Evolutionary conservation across 2,329 filamentous ascomycete genomes (phyloP).

Genomic region (Aspergillus flavus): DNA sequence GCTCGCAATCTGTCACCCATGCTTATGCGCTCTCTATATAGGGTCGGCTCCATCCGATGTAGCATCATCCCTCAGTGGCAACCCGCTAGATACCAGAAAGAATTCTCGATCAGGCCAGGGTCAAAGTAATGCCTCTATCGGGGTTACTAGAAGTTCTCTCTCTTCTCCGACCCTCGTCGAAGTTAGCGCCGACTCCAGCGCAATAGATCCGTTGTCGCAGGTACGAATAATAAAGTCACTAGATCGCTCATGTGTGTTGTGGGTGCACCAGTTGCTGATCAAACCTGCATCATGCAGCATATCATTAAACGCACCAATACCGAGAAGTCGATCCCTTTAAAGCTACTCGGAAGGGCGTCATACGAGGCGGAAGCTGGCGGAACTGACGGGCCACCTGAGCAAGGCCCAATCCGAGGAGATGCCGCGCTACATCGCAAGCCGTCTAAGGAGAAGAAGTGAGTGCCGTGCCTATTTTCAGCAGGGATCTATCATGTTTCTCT

Average conservation of each 20-base stretch:
- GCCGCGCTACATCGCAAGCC: conserved; percentile 36
- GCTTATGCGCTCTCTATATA: conserved; percentile 16
- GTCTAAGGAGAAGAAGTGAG: conserved; percentile 68
- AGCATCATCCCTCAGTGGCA: conserved; percentile 33
- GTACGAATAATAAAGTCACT: conserved; percentile 42
- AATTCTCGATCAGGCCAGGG: conserved; percentile 21
- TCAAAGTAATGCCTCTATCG: conserved; percentile 22
- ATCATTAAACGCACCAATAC: conserved; percentile 70
- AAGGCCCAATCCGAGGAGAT: conserved; percentile 33
- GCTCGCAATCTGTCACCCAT: conserved; percentile 3
- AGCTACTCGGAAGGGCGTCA: conserved; percentile 42
- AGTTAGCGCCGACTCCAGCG: conserved; percentile 42
- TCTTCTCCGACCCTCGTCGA: conserved; percentile 29
- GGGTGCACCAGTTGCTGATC: conserved; percentile 15
- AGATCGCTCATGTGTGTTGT: background rate
- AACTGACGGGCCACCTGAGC: conserved; percentile 37
- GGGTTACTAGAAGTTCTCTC: conserved; percentile 26
- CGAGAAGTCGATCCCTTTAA: conserved; percentile 57
- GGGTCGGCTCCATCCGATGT: conserved; percentile 33
- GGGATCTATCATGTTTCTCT: background rate
- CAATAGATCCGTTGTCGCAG: conserved; percentile 69
- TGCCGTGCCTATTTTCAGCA: conserved; percentile 20
- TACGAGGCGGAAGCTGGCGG: conserved; percentile 45
- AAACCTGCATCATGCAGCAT: conserved; percentile 47
- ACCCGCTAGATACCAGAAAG: conserved; percentile 31